A percentile compares a stretch with the other conserved stretches of the same genome.
Evolutionary conservation across 148 eudicot species (phyloP).

Genomic region (Cornus kousa): DNA sequence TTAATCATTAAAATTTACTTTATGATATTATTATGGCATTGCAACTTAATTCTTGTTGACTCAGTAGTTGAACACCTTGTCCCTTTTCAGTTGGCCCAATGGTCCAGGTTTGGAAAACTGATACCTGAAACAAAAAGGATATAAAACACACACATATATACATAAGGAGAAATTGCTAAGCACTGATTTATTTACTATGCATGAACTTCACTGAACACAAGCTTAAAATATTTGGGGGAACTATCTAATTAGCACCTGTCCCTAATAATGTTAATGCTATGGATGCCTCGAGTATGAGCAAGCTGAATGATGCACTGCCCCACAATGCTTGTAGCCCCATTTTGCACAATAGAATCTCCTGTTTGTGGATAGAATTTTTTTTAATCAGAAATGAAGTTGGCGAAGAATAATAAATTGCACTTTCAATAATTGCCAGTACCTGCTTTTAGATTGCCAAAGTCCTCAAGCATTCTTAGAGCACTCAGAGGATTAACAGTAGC

Average conservation of each 20-base stretch:
- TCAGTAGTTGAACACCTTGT: too few relatives aligned
- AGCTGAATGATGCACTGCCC: constrained; percentile 95
- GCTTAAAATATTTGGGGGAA: neutral
- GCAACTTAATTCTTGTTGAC: too few relatives aligned
- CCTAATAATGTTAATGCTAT: constrained; percentile 72
- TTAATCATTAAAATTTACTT: too few relatives aligned
- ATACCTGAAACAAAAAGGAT: neutral
- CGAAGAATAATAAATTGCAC: neutral
- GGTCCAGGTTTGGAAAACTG: too few relatives aligned
- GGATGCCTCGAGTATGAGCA: constrained; percentile 70
- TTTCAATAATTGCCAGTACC: constrained; percentile 32
- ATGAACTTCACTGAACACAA: constrained; percentile 3
- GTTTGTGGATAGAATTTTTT: constrained; percentile 4
- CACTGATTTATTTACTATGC: neutral
- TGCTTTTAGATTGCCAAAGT: constrained; percentile 62
- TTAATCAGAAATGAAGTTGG: constrained; percentile 12
- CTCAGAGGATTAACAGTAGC: constrained; percentile 85
- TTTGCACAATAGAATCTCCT: constrained; percentile 94
- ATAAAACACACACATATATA: neutral
- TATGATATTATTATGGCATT: too few relatives aligned
- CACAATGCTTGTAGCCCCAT: constrained; percentile 96
- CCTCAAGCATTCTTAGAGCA: constrained; percentile 82
- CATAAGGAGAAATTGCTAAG: neutral
- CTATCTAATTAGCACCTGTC: constrained; percentile 60
- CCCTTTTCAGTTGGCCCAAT: too few relatives aligned